Percentiles rank a stretch among this genome's conserved stretches.
Evolutionary conservation across 2,329 filamentous ascomycete genomes (phyloP).

Genomic region (Trichoderma harzianum): DNA sequence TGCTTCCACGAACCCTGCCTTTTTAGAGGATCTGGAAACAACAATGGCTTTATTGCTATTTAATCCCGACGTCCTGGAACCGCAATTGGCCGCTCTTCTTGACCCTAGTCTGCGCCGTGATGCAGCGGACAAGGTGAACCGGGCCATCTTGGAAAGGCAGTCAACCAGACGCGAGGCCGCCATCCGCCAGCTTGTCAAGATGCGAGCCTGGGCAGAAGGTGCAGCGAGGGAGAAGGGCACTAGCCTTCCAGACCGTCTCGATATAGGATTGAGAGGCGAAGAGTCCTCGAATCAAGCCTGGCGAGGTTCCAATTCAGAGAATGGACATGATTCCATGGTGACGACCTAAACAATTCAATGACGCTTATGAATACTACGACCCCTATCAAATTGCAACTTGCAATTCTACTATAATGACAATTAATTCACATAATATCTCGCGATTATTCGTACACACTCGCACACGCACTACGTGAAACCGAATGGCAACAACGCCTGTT

Average conservation of each 20-base stretch:
- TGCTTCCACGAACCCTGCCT: slow-evolving; percentile 75
- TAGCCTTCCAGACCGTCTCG: slow-evolving; percentile 33
- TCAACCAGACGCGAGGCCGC: slow-evolving; percentile 73
- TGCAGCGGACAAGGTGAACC: slow-evolving; percentile 86
- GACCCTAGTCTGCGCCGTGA: slow-evolving; percentile 74
- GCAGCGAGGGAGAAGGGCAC: slow-evolving; percentile 43
- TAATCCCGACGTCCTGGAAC: slow-evolving; percentile 72
- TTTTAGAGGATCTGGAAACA: slow-evolving; percentile 81
- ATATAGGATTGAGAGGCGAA: slow-evolving; percentile 38
- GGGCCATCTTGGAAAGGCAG: slow-evolving; percentile 75
- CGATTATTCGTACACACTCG: neutral
- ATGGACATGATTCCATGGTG: slow-evolving; percentile 51
- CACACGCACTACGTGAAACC: neutral
- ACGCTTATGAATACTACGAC: neutral
- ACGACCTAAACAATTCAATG: slow-evolving; percentile 39
- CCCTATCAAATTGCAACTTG: neutral
- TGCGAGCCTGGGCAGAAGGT: slow-evolving; percentile 81
- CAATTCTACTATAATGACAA: neutral
- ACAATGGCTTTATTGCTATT: slow-evolving; percentile 94
- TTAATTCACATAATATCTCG: neutral
- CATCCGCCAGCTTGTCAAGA: slow-evolving; percentile 74
- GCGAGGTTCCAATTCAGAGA: slow-evolving; percentile 29
- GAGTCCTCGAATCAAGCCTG: slow-evolving; percentile 30
- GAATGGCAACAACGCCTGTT: neutral
- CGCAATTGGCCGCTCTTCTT: slow-evolving; percentile 71